Conservation (phyloP, 1,284 basidiomycete genomes). For the Anthracocystis panici-leucophaei region DNA sequence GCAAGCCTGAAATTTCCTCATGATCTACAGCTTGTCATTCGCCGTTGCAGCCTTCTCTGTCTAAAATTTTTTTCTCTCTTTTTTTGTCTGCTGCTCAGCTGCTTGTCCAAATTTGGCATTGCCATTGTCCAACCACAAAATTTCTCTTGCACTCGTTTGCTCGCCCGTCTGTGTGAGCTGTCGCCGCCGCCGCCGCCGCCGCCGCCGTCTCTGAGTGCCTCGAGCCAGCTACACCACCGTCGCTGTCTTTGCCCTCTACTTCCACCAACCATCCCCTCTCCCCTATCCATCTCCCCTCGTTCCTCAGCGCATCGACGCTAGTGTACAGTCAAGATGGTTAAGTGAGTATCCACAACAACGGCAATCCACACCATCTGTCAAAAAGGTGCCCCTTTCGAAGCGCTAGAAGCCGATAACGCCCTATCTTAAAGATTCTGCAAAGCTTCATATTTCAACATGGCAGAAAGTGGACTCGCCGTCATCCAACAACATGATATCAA, state of each 20-base stretch:
- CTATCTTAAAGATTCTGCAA: not conserved
- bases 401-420: not conserved
- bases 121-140: slow-evolving; percentile 22
- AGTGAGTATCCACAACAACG: slow-evolving; percentile 39
- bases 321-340: slow-evolving; percentile 59
- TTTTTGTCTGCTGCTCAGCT: not conserved
- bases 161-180: slow-evolving; percentile 7
- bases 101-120: slow-evolving; percentile 19
- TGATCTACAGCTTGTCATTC: slow-evolving; percentile 11
- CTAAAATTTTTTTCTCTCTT: slow-evolving; percentile 17
- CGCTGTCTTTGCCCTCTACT: slow-evolving; percentile 18
- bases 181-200: slow-evolving; percentile 13
- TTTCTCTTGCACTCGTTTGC: not conserved
- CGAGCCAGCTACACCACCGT: slow-evolving; percentile 19
- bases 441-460: no score
- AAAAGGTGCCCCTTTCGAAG: not conserved
- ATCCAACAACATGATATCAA: not conserved
- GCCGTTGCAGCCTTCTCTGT: slow-evolving; percentile 4
- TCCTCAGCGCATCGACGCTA: slow-evolving; percentile 48
- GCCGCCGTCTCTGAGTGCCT: slow-evolving; percentile 14
- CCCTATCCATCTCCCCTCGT: slow-evolving; percentile 45
- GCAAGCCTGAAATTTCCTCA: slow-evolving; percentile 10
- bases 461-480: no score
- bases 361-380: slow-evolving; percentile 11
- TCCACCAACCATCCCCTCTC: slow-evolving; percentile 27